phyloP scores from a whole-genome alignment of 208 protist genomes.

The Trypanosomatidae sp. region DNA sequence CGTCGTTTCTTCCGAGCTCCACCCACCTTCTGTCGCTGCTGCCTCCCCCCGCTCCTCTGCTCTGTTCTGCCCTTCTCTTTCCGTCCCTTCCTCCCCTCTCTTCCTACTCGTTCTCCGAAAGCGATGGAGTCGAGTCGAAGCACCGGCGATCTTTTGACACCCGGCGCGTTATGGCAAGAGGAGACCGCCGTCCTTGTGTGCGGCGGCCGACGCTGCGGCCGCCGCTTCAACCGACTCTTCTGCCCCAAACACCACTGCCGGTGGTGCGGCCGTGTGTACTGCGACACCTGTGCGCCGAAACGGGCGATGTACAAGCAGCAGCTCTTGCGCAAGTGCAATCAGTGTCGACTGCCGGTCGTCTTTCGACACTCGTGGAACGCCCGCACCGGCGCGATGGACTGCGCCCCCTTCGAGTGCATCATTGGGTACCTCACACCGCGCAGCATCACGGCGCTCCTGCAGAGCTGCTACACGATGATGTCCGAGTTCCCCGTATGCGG shows the following conservation, averaged over 20 bases:
- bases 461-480: slow-evolving; percentile 63
- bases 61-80: too few species aligned
- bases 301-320: slow-evolving; percentile 9
- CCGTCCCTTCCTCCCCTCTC: too few species aligned
- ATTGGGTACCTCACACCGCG: slow-evolving; percentile 47
- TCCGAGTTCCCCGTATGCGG: slow-evolving; percentile 48
- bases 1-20: not conserved
- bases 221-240: slow-evolving; percentile 37
- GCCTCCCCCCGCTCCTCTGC: not conserved
- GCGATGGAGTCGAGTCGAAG: slow-evolving; percentile 17
- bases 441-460: slow-evolving; percentile 51
- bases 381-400: slow-evolving; percentile 28
- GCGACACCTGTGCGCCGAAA: slow-evolving; percentile 56
- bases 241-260: slow-evolving; percentile 74
- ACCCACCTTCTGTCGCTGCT: not conserved
- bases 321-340: slow-evolving; percentile 49
- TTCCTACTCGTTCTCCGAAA: not conserved
- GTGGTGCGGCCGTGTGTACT: slow-evolving; percentile 82
- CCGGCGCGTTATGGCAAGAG: slow-evolving; percentile 47
- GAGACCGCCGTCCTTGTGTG: slow-evolving; percentile 27
- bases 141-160: slow-evolving; percentile 28
- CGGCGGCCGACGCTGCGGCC: slow-evolving; percentile 24
- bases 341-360: slow-evolving; percentile 58
- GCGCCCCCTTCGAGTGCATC: slow-evolving; percentile 40
- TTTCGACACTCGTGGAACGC: slow-evolving; percentile 50